Evolutionary conservation across 2,329 filamentous ascomycete species (phyloP), one percentile per base, ranked within the genome.

Genomic region (Nothopassalora personata): DNA sequence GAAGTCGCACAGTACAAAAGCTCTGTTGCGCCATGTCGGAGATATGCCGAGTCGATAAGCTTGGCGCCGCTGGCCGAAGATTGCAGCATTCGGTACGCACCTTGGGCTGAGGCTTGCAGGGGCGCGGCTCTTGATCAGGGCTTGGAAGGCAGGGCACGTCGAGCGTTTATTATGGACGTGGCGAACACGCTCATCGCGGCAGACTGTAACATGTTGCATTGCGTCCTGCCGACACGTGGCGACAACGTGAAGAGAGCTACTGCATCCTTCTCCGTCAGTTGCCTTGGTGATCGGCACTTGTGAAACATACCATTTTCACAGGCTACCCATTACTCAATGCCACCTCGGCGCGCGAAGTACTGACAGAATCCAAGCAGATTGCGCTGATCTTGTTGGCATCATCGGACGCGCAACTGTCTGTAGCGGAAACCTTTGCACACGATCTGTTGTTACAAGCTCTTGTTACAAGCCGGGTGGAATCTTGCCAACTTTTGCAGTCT

Each of bases 401-500:
- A 11, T 19, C 13, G 30, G 34, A 9, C 18, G 3, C 6, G 5
- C 18, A 11, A 34, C 15, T 39, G 1, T 13, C 10, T 36, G 34
- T 19, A 31, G 28, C 28, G 46, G 19, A 19, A 49, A 28, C 4
- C 46, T 28, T 31, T 1, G 28, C 28, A 11, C 5, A 4, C 4
- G 28, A 28, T 49, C 3, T 49, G 28, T 49, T 27, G 28, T 15
- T 54, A 45, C 52, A 54, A 46, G 52, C 52, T 54, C 23, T 54
- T 54, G 34, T 54, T 54, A 54, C 52, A 46, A 54, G 34, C 9
- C 28, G 52, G 46, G 52, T 28, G 52, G 52, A 46, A 36, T 54
- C 34, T 46, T 28, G 34, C 39, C 52, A 13, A 19, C 18, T 10
- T 4, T 3, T 33, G 30, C 52, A 36, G 31, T 54, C 52, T 54